Evolutionary conservation across 208 protist genomes (phyloP).

Genomic region (Acanthamoeba polyphaga): DNA sequence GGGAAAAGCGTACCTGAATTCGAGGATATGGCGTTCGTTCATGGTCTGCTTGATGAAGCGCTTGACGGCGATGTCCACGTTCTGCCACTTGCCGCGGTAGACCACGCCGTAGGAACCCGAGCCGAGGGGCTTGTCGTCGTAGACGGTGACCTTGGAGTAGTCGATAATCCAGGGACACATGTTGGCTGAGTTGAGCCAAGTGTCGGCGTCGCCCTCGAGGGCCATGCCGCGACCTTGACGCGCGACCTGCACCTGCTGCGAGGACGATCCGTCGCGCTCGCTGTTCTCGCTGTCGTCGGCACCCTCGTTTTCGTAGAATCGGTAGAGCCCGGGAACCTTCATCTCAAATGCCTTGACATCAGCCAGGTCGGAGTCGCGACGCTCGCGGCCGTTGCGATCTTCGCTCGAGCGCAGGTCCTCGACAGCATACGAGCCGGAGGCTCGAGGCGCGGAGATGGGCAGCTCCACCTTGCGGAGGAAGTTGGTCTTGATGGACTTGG

Average conservation of each 20-base stretch:
- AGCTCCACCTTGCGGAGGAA: conserved; percentile 47
- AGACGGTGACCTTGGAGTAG: conserved; percentile 20
- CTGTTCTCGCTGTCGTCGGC: background rate
- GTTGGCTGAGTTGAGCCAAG: conserved; percentile 46
- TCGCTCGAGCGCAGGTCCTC: background rate
- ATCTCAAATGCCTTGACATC: conserved; percentile 22
- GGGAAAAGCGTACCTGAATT: background rate
- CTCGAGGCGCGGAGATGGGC: background rate
- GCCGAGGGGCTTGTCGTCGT: conserved; percentile 42
- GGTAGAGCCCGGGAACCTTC: conserved; percentile 25
- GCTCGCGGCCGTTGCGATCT: background rate
- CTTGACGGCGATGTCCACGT: conserved; percentile 30
- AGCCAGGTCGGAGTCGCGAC: background rate
- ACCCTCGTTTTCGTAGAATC: background rate
- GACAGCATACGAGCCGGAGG: background rate
- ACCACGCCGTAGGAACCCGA: conserved; percentile 50
- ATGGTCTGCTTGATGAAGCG: conserved; percentile 56
- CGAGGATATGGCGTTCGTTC: conserved; percentile 16
- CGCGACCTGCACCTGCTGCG: background rate
- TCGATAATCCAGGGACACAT: conserved; percentile 55
- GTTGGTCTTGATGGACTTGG: background rate
- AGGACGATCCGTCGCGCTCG: background rate
- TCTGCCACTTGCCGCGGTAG: conserved; percentile 47
- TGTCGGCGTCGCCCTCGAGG: background rate
- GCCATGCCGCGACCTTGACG: background rate